phyloP scores from a whole-genome alignment of 768 basidiomycete species.

The Termitomyces sp. region DNA sequence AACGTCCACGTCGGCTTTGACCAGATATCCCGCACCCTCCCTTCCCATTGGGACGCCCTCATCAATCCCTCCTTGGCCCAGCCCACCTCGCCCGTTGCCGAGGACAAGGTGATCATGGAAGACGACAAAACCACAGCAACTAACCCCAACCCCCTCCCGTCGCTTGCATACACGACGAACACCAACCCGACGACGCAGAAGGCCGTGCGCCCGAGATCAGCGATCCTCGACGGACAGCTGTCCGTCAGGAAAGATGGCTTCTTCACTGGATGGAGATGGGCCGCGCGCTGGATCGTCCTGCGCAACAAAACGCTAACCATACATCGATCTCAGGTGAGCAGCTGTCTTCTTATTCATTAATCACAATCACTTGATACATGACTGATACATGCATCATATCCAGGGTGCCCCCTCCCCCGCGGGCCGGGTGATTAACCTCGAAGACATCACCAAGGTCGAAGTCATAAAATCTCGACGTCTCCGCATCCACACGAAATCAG shows the following conservation, averaged over 20 bases:
- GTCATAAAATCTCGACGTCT: constrained; percentile 9
- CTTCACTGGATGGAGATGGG: constrained; percentile 71
- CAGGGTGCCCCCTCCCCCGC: constrained; percentile 1
- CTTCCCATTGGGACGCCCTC: constrained; percentile 12
- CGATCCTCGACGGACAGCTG: constrained; percentile 51
- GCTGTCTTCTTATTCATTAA: not conserved
- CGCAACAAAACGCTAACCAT: constrained; percentile 60
- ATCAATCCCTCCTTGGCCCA: not conserved
- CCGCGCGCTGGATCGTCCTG: constrained; percentile 70
- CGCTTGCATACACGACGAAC: constrained; percentile 9
- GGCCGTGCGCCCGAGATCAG: constrained; percentile 16
- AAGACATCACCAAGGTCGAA: constrained; percentile 19
- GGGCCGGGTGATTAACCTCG: constrained; percentile 17
- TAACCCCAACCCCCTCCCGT: constrained; percentile 2
- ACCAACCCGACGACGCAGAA: constrained; percentile 1
- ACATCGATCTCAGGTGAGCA: constrained; percentile 71
- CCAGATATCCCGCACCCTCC: constrained; percentile 17
- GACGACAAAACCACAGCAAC: not conserved
- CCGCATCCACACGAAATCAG: constrained; percentile 13
- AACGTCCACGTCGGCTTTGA: constrained; percentile 33
- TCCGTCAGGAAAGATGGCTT: constrained; percentile 70
- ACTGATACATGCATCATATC: not conserved
- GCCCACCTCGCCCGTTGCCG: not conserved
- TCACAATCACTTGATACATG: not conserved
- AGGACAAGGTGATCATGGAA: constrained; percentile 4